phyloP scores from a whole-genome alignment of 495 filamentous ascomycete species.

The Podospora tetraspora region DNA sequence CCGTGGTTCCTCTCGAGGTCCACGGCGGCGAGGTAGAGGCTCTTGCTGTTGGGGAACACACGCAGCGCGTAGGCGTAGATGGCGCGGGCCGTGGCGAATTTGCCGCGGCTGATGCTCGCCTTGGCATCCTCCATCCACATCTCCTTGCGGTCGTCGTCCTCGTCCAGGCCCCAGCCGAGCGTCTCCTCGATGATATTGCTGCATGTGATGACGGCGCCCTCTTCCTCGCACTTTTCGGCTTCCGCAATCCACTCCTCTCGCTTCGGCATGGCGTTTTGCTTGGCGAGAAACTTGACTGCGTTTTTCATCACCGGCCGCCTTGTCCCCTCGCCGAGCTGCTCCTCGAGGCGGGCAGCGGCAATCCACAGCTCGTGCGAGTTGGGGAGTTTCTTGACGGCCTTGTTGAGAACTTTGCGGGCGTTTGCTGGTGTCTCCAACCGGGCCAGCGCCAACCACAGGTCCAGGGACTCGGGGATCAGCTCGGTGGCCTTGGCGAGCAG shows the following conservation, averaged over 20 bases:
- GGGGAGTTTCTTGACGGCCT: slow-evolving; percentile 86
- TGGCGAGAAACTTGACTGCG: slow-evolving; percentile 82
- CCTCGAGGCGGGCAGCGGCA: slow-evolving; percentile 83
- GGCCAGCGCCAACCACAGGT: slow-evolving; percentile 90
- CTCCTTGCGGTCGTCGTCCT: slow-evolving; percentile 94
- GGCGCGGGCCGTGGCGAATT: slow-evolving; percentile 83
- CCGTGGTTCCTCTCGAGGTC: slow-evolving; percentile 91
- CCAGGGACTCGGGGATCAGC: slow-evolving; percentile 85
- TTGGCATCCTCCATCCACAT: slow-evolving; percentile 93
- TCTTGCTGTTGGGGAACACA: slow-evolving; percentile 76
- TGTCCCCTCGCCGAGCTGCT: slow-evolving; percentile 68
- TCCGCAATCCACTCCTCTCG: slow-evolving; percentile 95
- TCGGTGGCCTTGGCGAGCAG: slow-evolving; percentile 90
- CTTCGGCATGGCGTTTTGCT: slow-evolving; percentile 91
- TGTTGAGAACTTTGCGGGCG: slow-evolving; percentile 90
- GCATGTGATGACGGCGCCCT: slow-evolving; percentile 82
- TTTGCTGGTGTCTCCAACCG: slow-evolving; percentile 83
- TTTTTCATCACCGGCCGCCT: slow-evolving; percentile 91
- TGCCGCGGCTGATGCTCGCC: slow-evolving; percentile 66
- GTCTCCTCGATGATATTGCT: slow-evolving; percentile 86
- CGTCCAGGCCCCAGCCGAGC: slow-evolving; percentile 86
- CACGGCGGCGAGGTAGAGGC: slow-evolving; percentile 80
- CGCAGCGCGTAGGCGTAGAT: slow-evolving; percentile 89
- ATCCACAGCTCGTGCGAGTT: slow-evolving; percentile 95
- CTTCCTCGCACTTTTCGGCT: slow-evolving; percentile 90